phyloP scores from a whole-genome alignment of 2,329 filamentous ascomycete genomes.

The Penicillium sp. region DNA sequence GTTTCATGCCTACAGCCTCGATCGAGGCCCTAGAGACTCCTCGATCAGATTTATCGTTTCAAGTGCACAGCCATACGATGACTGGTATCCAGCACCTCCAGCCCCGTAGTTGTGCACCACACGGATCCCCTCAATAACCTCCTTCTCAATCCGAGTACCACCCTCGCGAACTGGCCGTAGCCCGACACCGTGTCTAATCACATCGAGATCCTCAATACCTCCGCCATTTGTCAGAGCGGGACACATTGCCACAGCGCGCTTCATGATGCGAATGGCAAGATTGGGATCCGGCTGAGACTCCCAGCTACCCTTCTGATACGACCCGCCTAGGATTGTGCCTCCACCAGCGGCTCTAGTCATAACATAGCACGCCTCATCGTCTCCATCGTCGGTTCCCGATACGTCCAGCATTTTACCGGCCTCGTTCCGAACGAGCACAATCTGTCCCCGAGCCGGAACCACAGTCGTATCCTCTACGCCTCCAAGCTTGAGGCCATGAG shows the following conservation, averaged over 20 bases:
- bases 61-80: constrained; percentile 68
- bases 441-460: constrained; percentile 76
- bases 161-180: constrained; percentile 70
- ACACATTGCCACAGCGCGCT: constrained; percentile 50
- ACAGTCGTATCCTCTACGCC: constrained; percentile 76
- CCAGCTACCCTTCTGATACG: constrained; percentile 75
- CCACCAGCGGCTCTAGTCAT: constrained; percentile 77
- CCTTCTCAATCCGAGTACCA: constrained; percentile 74
- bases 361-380: constrained; percentile 71
- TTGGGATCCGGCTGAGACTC: constrained; percentile 74
- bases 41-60: constrained; percentile 50
- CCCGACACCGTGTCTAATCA: constrained; percentile 79
- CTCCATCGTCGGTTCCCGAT: constrained; percentile 71
- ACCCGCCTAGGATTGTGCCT: constrained; percentile 80
- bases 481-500: constrained; percentile 70
- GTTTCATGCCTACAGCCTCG: neutral
- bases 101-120: constrained; percentile 41
- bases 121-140: constrained; percentile 61
- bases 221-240: constrained; percentile 44
- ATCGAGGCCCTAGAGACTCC: neutral
- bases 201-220: constrained; percentile 68
- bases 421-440: constrained; percentile 78
- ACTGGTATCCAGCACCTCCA: constrained; percentile 59
- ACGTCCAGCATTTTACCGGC: constrained; percentile 66
- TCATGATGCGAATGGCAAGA: constrained; percentile 79